phyloP scores from a whole-genome alignment of 305 asterid species.

The Plantago lanceolata region DNA sequence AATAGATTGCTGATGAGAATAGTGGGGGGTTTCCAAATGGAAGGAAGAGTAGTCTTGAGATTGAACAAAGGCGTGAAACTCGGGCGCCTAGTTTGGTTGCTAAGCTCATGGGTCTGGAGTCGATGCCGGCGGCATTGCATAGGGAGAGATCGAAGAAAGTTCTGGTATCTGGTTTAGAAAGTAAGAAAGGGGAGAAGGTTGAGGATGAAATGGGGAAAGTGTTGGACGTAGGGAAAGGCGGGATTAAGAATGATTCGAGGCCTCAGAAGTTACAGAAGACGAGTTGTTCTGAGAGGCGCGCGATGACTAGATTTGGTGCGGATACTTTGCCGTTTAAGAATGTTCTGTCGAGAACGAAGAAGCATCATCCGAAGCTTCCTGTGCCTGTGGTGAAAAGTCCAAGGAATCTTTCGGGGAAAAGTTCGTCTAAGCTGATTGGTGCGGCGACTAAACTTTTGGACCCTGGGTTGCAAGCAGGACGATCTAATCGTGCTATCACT shows the following conservation, averaged over 20 bases:
- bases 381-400: slow-evolving; percentile 76
- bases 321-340: slow-evolving; percentile 65
- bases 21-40: slow-evolving; percentile 76
- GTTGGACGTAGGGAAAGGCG: slow-evolving; percentile 37
- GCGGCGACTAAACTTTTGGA: slow-evolving; percentile 83
- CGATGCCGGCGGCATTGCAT: slow-evolving; percentile 58
- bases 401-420: slow-evolving; percentile 49
- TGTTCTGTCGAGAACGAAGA: slow-evolving; percentile 60
- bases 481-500: slow-evolving; percentile 54
- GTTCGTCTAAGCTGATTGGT: slow-evolving; percentile 64
- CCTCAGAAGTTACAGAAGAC: slow-evolving; percentile 90
- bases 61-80: slow-evolving; percentile 42
- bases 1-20: slow-evolving; percentile 88
- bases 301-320: slow-evolving; percentile 47
- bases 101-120: slow-evolving; percentile 94
- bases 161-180: slow-evolving; percentile 27
- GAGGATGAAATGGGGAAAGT: slow-evolving; percentile 31
- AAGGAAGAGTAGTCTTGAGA: slow-evolving; percentile 33
- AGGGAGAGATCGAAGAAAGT: slow-evolving; percentile 40
- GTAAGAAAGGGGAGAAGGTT: slow-evolving; percentile 23
- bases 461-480: slow-evolving; percentile 64
- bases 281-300: slow-evolving; percentile 46
- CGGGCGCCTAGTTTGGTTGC: slow-evolving; percentile 81
- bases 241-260: slow-evolving; percentile 54
- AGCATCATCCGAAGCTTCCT: slow-evolving; percentile 58